Evolutionary conservation across 75 land plant species (phyloP), one percentile per base, ranked within the genome.

Genomic region (Pinus tabuliformis): DNA sequence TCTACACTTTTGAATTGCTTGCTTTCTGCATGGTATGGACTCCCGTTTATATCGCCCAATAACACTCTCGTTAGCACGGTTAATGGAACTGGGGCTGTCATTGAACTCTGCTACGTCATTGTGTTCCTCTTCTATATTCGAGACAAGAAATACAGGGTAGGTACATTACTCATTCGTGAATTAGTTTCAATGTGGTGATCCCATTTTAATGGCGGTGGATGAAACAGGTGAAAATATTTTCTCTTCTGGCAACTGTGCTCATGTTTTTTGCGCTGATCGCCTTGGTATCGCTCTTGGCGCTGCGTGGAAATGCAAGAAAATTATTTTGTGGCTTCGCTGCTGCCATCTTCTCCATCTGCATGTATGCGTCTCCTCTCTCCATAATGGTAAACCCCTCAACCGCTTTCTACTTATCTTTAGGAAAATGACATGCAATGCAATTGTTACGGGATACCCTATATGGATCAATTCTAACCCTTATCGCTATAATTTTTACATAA

Each of bases 351-450:
- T 89, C 95, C 61, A 90, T 93, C 70, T 75, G 88, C 80, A 96
- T 96, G 99, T 96, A 96, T 66, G 95, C 83, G n/a, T 90, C 99
- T 6, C 99, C 97, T 21, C 88, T 96, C 0, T 81, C 92, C 12
- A 86, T 91, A 82, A 89, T 95, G 92, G 98, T 49, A 49, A 45
- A 11, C 15, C 12, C 71, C 11, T 45, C 52, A 45, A 45, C 0
- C 7, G 9, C 8, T 45, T 45, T 45, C 52, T 45, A 45, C 7
- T 6, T 1, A 45, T 45, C 52, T 0, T 42, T 6, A 42, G 1
- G 52, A 45, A 45, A 45, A 45, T 45, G 52, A 45, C 52, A 7
- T 45, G 52, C 52, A 45, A 45, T 45, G 26, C 26, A 33, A 33
- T 33, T 33, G 1, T 1, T 33, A 33, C 2, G 33, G 33, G 26